These are phyloP conservation scores for Nematodospora anomalae DNA, from an alignment of 1,139 yeast genomes.

Conservation along the genomic window DNA sequence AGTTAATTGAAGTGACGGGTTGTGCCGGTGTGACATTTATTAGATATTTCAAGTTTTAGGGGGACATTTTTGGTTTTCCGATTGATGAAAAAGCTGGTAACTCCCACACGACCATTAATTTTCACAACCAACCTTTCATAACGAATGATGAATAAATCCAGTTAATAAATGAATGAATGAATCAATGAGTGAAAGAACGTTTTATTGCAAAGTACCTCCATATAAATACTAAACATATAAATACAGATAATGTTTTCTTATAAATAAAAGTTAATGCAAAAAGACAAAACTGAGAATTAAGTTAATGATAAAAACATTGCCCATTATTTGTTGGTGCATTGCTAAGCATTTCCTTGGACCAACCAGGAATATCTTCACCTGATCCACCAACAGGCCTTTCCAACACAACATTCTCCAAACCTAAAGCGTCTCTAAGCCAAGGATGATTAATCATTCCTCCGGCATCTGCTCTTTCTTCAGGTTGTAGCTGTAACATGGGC, in stretches of 20 bases:
- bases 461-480: conserved; percentile 72
- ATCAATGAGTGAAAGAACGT: not conserved
- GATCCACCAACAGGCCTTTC: conserved; percentile 62
- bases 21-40: no score
- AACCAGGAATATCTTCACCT: conserved; percentile 77
- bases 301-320: not conserved
- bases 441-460: conserved; percentile 77
- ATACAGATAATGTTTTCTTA: not conserved
- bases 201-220: no score
- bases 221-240: no score
- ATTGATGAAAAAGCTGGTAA: not conserved
- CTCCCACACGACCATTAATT: not conserved
- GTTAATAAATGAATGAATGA: no score
- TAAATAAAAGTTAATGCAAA: not conserved
- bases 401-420: conserved; percentile 54
- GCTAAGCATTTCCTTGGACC: conserved; percentile 48
- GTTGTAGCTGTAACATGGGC: conserved; percentile 74
- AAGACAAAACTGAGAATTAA: no score
- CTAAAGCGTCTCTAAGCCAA: conserved; percentile 71
- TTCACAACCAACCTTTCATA: not conserved
- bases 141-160: no score
- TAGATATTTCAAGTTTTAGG: not conserved
- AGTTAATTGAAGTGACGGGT: not conserved
- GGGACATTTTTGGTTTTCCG: not conserved
- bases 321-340: not conserved